Percentiles rank a stretch among this genome's conserved stretches.
These are phyloP conservation scores for Nannizziopsis barbatae DNA, from an alignment of 2,329 filamentous ascomycete species.

Conservation along the genomic window DNA sequence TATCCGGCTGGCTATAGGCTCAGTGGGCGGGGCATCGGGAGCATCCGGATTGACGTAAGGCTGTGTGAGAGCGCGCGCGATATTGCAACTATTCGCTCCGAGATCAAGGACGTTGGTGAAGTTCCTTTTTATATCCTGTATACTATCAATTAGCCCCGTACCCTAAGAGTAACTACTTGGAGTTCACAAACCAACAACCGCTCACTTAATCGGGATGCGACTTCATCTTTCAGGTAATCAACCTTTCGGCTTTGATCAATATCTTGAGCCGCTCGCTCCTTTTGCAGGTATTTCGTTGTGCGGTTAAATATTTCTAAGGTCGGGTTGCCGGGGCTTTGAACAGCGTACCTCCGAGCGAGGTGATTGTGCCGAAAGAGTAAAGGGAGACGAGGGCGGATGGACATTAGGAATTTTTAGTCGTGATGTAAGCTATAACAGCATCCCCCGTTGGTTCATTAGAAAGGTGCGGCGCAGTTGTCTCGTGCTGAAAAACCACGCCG, in stretches of 20 bases:
- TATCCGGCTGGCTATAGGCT: constrained; percentile 61
- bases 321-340: constrained; percentile 64
- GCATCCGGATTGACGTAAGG: constrained; percentile 46
- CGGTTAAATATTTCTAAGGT: constrained; percentile 86
- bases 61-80: constrained; percentile 66
- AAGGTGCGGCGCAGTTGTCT: constrained; percentile 5
- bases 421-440: background rate
- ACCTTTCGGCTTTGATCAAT: constrained; percentile 62
- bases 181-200: constrained; percentile 56
- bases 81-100: constrained; percentile 90
- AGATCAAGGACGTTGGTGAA: constrained; percentile 81
- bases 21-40: constrained; percentile 38
- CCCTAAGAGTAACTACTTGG: background rate
- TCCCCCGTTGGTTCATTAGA: background rate
- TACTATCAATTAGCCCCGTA: background rate
- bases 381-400: constrained; percentile 17
- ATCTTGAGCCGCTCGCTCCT: constrained; percentile 68
- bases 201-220: constrained; percentile 73
- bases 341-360: constrained; percentile 53
- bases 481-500: constrained; percentile 4
- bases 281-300: constrained; percentile 77
- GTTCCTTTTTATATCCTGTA: constrained; percentile 77
- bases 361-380: constrained; percentile 16
- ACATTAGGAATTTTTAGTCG: constrained; percentile 17
- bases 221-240: constrained; percentile 89